A percentile compares a stretch with the other conserved stretches of the same genome.
These are phyloP conservation scores for Clitoria ternatea DNA, from an alignment of 306 rosid genomes.

Conservation along the genomic window DNA sequence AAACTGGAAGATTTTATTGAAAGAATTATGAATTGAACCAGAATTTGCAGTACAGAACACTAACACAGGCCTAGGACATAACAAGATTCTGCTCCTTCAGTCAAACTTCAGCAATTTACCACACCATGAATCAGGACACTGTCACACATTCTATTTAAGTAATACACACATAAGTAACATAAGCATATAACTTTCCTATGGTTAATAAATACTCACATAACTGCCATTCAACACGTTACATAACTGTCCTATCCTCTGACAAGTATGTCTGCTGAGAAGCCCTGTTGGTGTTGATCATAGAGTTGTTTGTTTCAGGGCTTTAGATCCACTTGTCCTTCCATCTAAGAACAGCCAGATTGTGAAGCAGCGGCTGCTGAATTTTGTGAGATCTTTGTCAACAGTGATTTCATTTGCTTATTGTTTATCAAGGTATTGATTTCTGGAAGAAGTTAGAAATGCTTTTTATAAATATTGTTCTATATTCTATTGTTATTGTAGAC, in stretches of 20 bases:
- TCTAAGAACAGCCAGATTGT: constrained; percentile 81
- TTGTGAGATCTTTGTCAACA: constrained; percentile 75
- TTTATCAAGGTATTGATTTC: constrained; percentile 64
- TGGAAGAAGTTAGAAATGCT: constrained; percentile 8
- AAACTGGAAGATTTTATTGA: neutral
- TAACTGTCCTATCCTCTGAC: neutral
- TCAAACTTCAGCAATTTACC: neutral
- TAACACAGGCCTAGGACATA: neutral
- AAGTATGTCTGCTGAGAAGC: constrained; percentile 5
- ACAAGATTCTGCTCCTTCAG: neutral
- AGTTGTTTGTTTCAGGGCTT: constrained; percentile 61
- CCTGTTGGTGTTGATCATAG: constrained; percentile 22
- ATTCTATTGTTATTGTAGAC: neutral
- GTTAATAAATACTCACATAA: neutral
- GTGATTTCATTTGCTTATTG: constrained; percentile 88
- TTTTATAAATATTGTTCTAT: neutral
- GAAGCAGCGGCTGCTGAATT: constrained; percentile 77
- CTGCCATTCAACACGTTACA: neutral
- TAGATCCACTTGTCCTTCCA: constrained; percentile 76
- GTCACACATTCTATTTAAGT: neutral
- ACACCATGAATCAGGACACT: neutral
- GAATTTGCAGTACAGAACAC: neutral
- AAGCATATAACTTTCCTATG: neutral
- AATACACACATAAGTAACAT: neutral
- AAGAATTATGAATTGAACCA: neutral